Conservation (phyloP, 495 filamentous ascomycete genomes). For the Aspergillus hancockii region DNA sequence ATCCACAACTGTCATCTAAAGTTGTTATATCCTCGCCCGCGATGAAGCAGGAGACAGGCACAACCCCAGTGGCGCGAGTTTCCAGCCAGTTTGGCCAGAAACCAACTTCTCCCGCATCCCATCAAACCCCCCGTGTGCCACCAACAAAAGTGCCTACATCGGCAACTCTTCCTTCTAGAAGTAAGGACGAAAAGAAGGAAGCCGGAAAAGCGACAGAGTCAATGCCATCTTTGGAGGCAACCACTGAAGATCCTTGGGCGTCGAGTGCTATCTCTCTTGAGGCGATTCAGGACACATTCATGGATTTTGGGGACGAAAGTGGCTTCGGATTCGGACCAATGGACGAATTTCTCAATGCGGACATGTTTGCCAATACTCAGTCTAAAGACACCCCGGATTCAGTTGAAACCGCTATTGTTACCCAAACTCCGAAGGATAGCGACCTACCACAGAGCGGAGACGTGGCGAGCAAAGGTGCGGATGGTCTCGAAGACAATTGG, state of each 20-base stretch:
- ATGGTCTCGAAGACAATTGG: constrained; percentile 30
- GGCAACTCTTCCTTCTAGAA: constrained; percentile 28
- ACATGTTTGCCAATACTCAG: constrained; percentile 44
- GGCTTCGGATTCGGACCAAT: constrained; percentile 37
- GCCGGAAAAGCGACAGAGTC: constrained; percentile 25
- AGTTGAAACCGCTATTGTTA: constrained; percentile 34
- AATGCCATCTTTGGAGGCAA: constrained; percentile 10
- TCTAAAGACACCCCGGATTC: constrained; percentile 45
- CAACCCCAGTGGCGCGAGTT: constrained; percentile 45
- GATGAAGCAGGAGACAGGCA: constrained; percentile 35
- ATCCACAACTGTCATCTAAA: constrained; percentile 27
- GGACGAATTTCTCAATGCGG: constrained; percentile 45
- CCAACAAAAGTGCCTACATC: constrained; percentile 30
- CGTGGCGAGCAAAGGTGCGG: constrained; percentile 19
- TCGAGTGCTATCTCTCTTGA: constrained; percentile 44
- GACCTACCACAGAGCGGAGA: constrained; percentile 24
- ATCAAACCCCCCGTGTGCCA: constrained; percentile 40
- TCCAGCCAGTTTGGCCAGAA: constrained; percentile 41
- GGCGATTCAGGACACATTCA: constrained; percentile 45
- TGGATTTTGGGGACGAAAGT: constrained; percentile 29
- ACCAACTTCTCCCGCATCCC: constrained; percentile 42
- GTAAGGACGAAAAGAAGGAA: constrained; percentile 36
- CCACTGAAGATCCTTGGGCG: constrained; percentile 41
- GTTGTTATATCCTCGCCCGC: constrained; percentile 27
- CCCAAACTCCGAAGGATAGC: constrained; percentile 40